A percentile compares a stretch with the other conserved stretches of the same genome.
These are phyloP conservation scores for Golovinomyces cichoracearum DNA, from an alignment of 2,329 filamentous ascomycete species.

Conservation along the genomic window DNA sequence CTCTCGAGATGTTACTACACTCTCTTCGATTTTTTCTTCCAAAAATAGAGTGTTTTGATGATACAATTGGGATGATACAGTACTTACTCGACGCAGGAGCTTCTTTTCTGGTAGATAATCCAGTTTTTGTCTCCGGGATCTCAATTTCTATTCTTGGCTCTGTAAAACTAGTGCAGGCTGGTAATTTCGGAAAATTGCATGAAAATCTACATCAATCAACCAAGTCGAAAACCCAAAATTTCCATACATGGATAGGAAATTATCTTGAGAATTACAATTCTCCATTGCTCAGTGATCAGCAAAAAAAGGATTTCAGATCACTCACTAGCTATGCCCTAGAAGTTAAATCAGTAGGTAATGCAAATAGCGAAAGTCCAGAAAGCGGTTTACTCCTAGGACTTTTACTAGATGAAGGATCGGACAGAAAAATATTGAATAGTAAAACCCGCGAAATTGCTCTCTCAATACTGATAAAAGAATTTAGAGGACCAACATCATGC, in stretches of 20 bases:
- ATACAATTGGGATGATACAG: constrained; percentile 63
- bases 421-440: constrained; percentile 38
- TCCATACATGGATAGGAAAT: constrained; percentile 52
- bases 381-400: constrained; percentile 57
- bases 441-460: constrained; percentile 46
- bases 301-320: constrained; percentile 32
- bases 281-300: constrained; percentile 11
- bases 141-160: constrained; percentile 56
- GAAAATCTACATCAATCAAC: constrained; percentile 59
- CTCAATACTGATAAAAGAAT: constrained; percentile 47
- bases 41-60: constrained; percentile 68
- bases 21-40: constrained; percentile 53
- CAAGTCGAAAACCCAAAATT: constrained; percentile 45
- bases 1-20: constrained; percentile 70
- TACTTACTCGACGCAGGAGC: constrained; percentile 52
- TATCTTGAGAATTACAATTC: constrained; percentile 40
- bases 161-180: constrained; percentile 42
- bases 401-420: constrained; percentile 41
- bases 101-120: constrained; percentile 33
- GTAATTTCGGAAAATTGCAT: constrained; percentile 56
- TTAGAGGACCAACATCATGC: constrained; percentile 32
- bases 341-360: constrained; percentile 42
- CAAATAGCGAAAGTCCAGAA: constrained; percentile 44
- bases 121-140: constrained; percentile 60
- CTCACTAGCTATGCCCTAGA: constrained; percentile 44